Conservation (phyloP, 371 early-diverging fungal species). For the Actinomortierella wolfii region DNA sequence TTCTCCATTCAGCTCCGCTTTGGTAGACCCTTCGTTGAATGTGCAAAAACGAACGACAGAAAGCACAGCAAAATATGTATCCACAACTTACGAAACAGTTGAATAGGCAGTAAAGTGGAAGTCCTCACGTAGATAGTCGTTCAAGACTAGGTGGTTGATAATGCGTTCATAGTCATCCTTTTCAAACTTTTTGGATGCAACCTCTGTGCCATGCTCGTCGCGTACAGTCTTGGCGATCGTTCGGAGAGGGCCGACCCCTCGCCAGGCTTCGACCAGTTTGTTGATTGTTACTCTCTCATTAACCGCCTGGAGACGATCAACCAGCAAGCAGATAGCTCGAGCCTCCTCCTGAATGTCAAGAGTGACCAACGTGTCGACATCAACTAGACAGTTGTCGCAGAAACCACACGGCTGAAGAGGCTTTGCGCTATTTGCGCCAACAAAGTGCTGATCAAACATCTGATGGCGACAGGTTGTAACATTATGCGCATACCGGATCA, state of each 20-base stretch:
- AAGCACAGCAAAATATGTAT: too few relatives aligned
- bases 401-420: conserved; percentile 51
- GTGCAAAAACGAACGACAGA: neutral
- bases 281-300: conserved; percentile 58
- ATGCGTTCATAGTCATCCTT: conserved; percentile 58
- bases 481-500: conserved; percentile 72
- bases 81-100: conserved; percentile 53
- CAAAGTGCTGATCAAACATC: conserved; percentile 67
- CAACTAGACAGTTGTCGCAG: conserved; percentile 58
- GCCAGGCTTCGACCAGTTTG: conserved; percentile 54
- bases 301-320: conserved; percentile 32
- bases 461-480: conserved; percentile 66
- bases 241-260: conserved; percentile 50
- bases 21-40: too few relatives aligned
- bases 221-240: conserved; percentile 45
- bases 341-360: conserved; percentile 50
- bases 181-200: conserved; percentile 46
- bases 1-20: too few relatives aligned
- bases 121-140: conserved; percentile 56
- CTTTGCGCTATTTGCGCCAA: conserved; percentile 14
- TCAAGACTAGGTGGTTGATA: conserved; percentile 52
- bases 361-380: conserved; percentile 9
- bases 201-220: conserved; percentile 31
- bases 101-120: conserved; percentile 64
- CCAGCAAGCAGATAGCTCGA: conserved; percentile 52